A percentile compares a stretch with the other conserved stretches of the same genome.
phyloP scores from a whole-genome alignment of 164 flowering plant genomes.

The Malania oleifera region DNA sequence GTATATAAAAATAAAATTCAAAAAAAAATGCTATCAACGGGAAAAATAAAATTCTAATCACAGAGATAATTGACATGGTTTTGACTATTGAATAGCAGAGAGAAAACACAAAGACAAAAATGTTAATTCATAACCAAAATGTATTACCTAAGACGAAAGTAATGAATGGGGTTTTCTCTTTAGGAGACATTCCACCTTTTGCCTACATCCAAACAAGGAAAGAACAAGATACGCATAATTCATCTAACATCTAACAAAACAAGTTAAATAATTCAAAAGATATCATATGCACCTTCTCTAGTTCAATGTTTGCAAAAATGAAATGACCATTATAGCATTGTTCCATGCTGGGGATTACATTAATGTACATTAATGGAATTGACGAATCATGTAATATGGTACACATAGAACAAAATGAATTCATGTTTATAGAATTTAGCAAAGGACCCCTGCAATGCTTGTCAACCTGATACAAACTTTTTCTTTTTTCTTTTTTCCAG shows the following conservation, averaged over 20 bases:
- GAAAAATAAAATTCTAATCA: neutral
- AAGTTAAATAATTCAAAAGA: no score
- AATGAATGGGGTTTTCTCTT: slow-evolving; percentile 48
- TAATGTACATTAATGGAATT: neutral
- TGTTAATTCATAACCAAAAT: neutral
- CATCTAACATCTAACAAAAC: neutral
- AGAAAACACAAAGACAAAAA: neutral
- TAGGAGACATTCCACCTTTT: slow-evolving; percentile 23
- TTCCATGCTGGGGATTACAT: no score
- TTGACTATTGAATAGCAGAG: neutral
- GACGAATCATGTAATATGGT: neutral
- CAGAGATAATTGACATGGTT: neutral
- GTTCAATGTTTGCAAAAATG: no score
- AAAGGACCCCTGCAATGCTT: neutral
- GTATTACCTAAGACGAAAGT: slow-evolving; percentile 79
- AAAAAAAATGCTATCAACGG: neutral
- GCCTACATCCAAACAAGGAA: slow-evolving; percentile 43
- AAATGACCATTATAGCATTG: no score
- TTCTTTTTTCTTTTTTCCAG: neutral
- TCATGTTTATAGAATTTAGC: neutral
- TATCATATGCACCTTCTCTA: no score
- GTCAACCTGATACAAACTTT: neutral
- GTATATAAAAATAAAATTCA: no score
- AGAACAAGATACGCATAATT: neutral
- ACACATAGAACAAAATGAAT: neutral